Percentiles rank a stretch among this genome's conserved stretches.
Evolutionary conservation across 441 rosid genomes (phyloP).

Genomic region (Syzygium syzygioides): DNA sequence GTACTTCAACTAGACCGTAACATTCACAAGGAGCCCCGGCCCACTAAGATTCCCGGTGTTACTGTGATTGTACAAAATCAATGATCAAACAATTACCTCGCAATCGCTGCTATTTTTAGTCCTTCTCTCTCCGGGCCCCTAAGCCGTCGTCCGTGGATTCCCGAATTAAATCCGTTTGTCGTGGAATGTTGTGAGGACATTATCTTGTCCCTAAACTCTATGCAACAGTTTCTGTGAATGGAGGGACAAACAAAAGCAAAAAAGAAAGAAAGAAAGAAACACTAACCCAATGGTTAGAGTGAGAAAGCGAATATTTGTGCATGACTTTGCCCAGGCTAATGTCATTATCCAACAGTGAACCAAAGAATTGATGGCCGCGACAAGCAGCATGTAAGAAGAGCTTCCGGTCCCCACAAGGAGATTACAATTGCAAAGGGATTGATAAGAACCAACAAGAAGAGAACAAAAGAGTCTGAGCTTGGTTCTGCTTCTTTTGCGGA

Average conservation of each 20-base stretch:
- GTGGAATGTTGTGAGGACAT: background rate
- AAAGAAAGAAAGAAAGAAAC: background rate
- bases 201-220: background rate
- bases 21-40: background rate
- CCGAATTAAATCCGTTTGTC: background rate
- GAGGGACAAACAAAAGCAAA: background rate
- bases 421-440: conserved; percentile 9
- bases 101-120: background rate
- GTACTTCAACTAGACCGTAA: background rate
- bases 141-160: background rate
- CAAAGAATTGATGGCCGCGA: conserved; percentile 20
- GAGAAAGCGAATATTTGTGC: background rate
- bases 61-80: background rate
- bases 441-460: conserved; percentile 13
- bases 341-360: conserved; percentile 15
- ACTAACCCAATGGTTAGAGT: background rate
- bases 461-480: conserved; percentile 2
- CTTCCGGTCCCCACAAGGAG: conserved; percentile 35
- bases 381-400: conserved; percentile 32
- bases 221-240: background rate
- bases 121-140: background rate
- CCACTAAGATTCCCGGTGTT: background rate
- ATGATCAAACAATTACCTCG: background rate
- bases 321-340: conserved; percentile 9
- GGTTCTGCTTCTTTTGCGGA: conserved; percentile 4